Evolutionary conservation across 495 filamentous ascomycete species (phyloP), one percentile per base, ranked within the genome.

Genomic region (Parachaetomium inaequale): DNA sequence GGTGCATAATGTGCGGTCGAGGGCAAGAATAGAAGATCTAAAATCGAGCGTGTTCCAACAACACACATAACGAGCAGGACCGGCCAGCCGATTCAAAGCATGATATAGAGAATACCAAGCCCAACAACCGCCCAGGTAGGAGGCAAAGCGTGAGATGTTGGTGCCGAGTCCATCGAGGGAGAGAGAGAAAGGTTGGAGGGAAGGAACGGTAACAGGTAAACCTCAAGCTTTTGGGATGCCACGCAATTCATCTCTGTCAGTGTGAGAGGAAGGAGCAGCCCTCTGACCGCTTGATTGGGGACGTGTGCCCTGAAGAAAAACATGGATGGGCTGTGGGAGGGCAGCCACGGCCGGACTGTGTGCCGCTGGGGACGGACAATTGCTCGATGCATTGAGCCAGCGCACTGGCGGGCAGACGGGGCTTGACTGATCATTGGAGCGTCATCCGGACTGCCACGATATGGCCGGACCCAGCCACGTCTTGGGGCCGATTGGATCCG

Each of bases 1-100:
- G 23, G 19, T 61, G 17, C 69, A 71, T 73, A 29, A 58, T 70
- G 62, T 55, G 58, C 62, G 58, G 31, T 34, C 45, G 59, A 58
- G 38, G 3, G 31, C 59, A 63, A 65, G 61, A 53, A 70, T 63
- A 65, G 57, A 62, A 62, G 68, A 66, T 63, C 55, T 53, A 67
- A 66, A 66, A 55, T 15, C 2, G 12, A 7, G 31, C 5, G 19
- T 11, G 42, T 21, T 36, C 31, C 56, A 28, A 19, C 17, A 52
- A 52, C 29, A 52, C 43, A 38, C 29, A 40, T 36, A 19, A 47
- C 43, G 43, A 23, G 45, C 43, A 31, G 56, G 56, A 23, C 45
- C 19, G 21, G 43, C 56, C 56, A 23, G 43, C 43, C 45, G 19
- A 17, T 26, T 38, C 45, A 50, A 38, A 59, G 28, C 43, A 50